Percentiles rank a stretch among this genome's conserved stretches.
phyloP scores from a whole-genome alignment of 352 stramenopile genomes.

The Globisporangium abappressorium region DNA sequence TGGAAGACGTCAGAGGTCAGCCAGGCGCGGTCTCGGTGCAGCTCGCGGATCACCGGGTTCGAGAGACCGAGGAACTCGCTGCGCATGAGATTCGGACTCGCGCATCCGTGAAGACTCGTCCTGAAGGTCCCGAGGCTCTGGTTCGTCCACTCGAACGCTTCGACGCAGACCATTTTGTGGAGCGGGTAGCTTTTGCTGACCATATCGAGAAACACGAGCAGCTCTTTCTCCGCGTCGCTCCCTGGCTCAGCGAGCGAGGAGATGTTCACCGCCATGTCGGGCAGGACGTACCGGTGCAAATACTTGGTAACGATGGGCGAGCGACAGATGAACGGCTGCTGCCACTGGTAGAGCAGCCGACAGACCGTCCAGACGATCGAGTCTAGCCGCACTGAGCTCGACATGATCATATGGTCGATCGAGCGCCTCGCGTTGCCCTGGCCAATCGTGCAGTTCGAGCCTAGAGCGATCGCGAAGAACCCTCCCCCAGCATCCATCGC shows the following conservation, averaged over 20 bases:
- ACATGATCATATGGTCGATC: conserved; percentile 19
- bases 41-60: conserved; percentile 16
- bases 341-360: conserved; percentile 21
- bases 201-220: conserved; percentile 25
- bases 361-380: conserved; percentile 29
- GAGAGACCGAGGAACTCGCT: conserved; percentile 20
- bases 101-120: conserved; percentile 22
- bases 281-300: conserved; percentile 17
- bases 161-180: conserved; percentile 23
- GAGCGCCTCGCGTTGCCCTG: neutral
- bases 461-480: conserved; percentile 25
- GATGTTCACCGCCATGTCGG: conserved; percentile 6
- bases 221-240: conserved; percentile 20
- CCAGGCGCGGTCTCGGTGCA: conserved; percentile 21
- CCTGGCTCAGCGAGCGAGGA: conserved; percentile 6
- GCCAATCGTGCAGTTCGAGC: conserved; percentile 19
- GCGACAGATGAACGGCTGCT: conserved; percentile 26
- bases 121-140: conserved; percentile 9
- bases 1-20: conserved; percentile 24
- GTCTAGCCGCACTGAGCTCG: conserved; percentile 21
- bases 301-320: conserved; percentile 23
- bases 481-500: conserved; percentile 17
- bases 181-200: conserved; percentile 22
- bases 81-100: conserved; percentile 23
- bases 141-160: conserved; percentile 22